These are phyloP conservation scores for Tetracladium setigerum DNA, from an alignment of 495 filamentous ascomycete species.

Conservation along the genomic window DNA sequence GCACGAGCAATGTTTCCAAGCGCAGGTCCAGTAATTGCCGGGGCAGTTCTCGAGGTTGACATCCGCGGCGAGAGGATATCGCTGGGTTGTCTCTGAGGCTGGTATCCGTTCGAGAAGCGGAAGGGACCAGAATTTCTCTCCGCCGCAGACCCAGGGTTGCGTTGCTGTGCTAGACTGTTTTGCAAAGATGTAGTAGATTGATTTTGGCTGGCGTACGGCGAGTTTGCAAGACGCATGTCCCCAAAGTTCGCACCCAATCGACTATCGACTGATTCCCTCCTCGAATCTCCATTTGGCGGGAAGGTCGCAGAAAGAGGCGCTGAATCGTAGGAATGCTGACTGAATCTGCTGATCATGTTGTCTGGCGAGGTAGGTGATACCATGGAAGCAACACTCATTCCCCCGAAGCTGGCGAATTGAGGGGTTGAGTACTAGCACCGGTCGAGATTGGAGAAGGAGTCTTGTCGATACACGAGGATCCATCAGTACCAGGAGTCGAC, in stretches of 20 bases:
- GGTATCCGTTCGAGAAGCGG: slow-evolving; percentile 34
- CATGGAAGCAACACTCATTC: slow-evolving; percentile 51
- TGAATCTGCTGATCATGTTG: slow-evolving; percentile 25
- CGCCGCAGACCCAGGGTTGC: slow-evolving; percentile 41
- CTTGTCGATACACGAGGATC: slow-evolving; percentile 37
- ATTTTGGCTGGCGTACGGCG: slow-evolving; percentile 70
- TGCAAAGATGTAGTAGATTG: slow-evolving; percentile 70
- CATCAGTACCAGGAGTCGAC: slow-evolving; percentile 24
- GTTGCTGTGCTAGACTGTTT: slow-evolving; percentile 40
- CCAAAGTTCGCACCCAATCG: slow-evolving; percentile 64
- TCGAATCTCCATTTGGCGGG: slow-evolving; percentile 33
- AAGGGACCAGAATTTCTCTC: slow-evolving; percentile 57
- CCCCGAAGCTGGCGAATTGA: slow-evolving; percentile 34
- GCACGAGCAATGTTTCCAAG: slow-evolving; percentile 72
- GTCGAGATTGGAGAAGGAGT: slow-evolving; percentile 43
- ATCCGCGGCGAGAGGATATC: slow-evolving; percentile 31
- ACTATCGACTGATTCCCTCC: slow-evolving; percentile 73
- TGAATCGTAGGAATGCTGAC: slow-evolving; percentile 24
- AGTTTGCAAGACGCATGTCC: slow-evolving; percentile 58
- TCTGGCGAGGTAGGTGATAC: slow-evolving; percentile 42
- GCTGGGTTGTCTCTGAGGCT: slow-evolving; percentile 39
- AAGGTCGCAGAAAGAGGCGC: neutral
- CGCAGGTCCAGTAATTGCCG: slow-evolving; percentile 68
- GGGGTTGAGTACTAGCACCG: slow-evolving; percentile 14
- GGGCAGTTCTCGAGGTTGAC: slow-evolving; percentile 53